These are phyloP conservation scores for Pontederia paniculata DNA, from an alignment of 176 grass and related monocot species.

Conservation along the genomic window DNA sequence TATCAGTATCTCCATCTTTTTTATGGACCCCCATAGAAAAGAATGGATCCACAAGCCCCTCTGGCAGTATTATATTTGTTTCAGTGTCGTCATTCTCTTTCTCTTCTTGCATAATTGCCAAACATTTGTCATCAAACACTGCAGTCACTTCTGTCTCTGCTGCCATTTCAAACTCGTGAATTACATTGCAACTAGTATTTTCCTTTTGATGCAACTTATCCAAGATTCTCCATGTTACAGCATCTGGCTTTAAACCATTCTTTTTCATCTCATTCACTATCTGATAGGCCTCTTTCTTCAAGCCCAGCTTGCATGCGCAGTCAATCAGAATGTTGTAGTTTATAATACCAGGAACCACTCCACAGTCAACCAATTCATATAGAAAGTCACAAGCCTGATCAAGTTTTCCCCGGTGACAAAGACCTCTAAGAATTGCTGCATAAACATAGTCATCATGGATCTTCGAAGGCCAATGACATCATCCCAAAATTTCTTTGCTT, in stretches of 20 bases:
- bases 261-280: constrained; percentile 66
- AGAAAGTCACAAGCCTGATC: constrained; percentile 82
- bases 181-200: not conserved
- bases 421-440: constrained; percentile 41
- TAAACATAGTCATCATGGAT: constrained; percentile 83
- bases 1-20: too few species aligned
- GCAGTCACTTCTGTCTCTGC: constrained; percentile 6
- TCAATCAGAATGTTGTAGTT: constrained; percentile 80
- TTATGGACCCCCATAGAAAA: too few species aligned
- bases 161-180: constrained; percentile 2
- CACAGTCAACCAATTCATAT: constrained; percentile 52
- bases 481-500: constrained; percentile 70
- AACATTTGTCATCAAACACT: constrained; percentile 1
- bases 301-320: constrained; percentile 47
- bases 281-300: constrained; percentile 50
- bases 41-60: constrained; percentile 15
- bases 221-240: constrained; percentile 87
- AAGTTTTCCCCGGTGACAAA: constrained; percentile 50
- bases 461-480: constrained; percentile 62
- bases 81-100: not conserved
- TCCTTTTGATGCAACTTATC: constrained; percentile 29
- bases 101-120: not conserved
- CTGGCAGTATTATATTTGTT: constrained; percentile 4
- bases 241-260: constrained; percentile 54
- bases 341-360: constrained; percentile 40